phyloP scores from a whole-genome alignment of 2,329 filamentous ascomycete genomes.

The Metarhizium sp. region DNA sequence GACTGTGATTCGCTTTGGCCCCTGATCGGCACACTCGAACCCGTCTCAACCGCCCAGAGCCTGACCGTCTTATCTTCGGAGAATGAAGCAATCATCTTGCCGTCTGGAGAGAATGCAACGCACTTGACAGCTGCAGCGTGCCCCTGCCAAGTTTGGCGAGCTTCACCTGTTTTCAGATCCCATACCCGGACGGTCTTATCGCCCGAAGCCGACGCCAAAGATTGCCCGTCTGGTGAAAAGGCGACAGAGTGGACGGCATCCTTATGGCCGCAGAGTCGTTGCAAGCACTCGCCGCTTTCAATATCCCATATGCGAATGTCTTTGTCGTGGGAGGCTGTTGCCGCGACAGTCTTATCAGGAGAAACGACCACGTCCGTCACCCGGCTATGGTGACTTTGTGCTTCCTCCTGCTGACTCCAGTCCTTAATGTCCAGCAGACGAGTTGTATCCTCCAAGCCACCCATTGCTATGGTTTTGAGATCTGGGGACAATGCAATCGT shows the following conservation, averaged over 20 bases:
- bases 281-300: slow-evolving; percentile 5
- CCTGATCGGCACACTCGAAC: slow-evolving; percentile 10
- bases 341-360: slow-evolving; percentile 5
- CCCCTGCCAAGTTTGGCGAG: slow-evolving; percentile 11
- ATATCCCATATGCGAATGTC: slow-evolving; percentile 9
- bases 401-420: slow-evolving; percentile 5
- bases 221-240: slow-evolving; percentile 6
- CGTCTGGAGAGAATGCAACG: slow-evolving; percentile 13
- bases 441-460: slow-evolving; percentile 6
- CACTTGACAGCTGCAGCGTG: slow-evolving; percentile 6
- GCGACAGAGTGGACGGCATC: slow-evolving; percentile 4
- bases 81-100: slow-evolving; percentile 11
- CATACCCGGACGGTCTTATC: slow-evolving; percentile 7
- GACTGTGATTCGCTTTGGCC: slow-evolving; percentile 8
- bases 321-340: slow-evolving; percentile 7
- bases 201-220: slow-evolving; percentile 5
- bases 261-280: slow-evolving; percentile 4
- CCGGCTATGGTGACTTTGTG: slow-evolving; percentile 7
- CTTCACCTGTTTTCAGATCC: slow-evolving; percentile 1
- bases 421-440: slow-evolving; percentile 7
- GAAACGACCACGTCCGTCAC: slow-evolving; percentile 7
- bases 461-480: slow-evolving; percentile 8
- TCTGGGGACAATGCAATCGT: slow-evolving; percentile 9
- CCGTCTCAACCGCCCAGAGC: slow-evolving; percentile 9
- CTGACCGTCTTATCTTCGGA: slow-evolving; percentile 9